Conservation (phyloP, 345 rosid species). For the Eucalyptus coolabah region DNA sequence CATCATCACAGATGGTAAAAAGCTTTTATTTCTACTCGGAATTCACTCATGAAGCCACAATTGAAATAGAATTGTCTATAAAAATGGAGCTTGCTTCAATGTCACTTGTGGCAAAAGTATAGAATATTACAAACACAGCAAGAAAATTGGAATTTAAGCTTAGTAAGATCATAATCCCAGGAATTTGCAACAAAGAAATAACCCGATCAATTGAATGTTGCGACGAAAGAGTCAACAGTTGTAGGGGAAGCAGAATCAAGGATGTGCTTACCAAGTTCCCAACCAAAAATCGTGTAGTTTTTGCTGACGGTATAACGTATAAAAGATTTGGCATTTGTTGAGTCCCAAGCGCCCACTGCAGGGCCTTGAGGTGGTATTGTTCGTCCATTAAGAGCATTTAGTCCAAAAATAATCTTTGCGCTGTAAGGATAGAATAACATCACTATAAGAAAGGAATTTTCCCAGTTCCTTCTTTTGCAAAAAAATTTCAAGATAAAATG, state of each 20-base stretch:
- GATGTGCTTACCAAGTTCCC: slow-evolving; percentile 73
- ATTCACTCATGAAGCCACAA: background rate
- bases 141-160: background rate
- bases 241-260: background rate
- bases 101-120: background rate
- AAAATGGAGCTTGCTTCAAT: background rate
- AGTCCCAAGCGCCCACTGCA: slow-evolving; percentile 67
- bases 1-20: background rate
- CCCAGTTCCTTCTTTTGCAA: background rate
- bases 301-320: slow-evolving; percentile 42
- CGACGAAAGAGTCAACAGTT: background rate
- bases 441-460: background rate
- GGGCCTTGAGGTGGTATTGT: slow-evolving; percentile 21
- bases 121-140: background rate
- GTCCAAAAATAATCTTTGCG: slow-evolving; percentile 60
- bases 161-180: background rate
- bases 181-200: background rate
- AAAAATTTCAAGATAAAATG: background rate
- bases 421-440: slow-evolving; percentile 13
- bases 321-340: slow-evolving; percentile 59
- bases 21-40: background rate
- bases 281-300: slow-evolving; percentile 42
- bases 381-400: slow-evolving; percentile 64
- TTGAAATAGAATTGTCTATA: background rate
- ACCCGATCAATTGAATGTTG: background rate